These are phyloP conservation scores for Sugiyamaella boreocaroliniensis DNA, from an alignment of 805 yeast species.

Conservation along the genomic window DNA sequence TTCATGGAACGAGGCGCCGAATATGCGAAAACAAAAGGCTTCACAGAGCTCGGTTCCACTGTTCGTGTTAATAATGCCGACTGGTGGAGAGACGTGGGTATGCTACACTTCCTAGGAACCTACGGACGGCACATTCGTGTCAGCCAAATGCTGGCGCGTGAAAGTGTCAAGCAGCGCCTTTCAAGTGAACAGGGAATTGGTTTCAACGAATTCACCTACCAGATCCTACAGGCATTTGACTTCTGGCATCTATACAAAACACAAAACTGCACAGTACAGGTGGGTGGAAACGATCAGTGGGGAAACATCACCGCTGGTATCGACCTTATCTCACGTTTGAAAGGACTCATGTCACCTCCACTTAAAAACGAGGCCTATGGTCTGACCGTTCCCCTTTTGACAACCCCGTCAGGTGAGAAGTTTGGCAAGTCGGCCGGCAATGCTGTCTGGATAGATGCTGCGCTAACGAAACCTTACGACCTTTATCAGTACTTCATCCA, in stretches of 20 bases:
- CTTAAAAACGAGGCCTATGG: slow-evolving; percentile 43
- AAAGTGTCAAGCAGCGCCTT: slow-evolving; percentile 73
- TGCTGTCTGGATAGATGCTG: slow-evolving; percentile 77
- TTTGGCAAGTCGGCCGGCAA: slow-evolving; percentile 97
- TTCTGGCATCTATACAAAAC: slow-evolving; percentile 70
- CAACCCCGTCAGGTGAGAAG: slow-evolving; percentile 84
- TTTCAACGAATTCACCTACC: slow-evolving; percentile 90
- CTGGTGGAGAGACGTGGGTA: slow-evolving; percentile 79
- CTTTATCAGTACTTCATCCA: slow-evolving; percentile 81
- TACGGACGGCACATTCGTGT: slow-evolving; percentile 78
- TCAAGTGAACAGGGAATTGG: slow-evolving; percentile 71
- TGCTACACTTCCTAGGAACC: slow-evolving; percentile 69
- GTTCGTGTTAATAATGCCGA: slow-evolving; percentile 54
- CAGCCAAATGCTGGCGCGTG: slow-evolving; percentile 81
- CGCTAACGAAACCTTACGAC: slow-evolving; percentile 71
- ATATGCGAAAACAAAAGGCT: slow-evolving; percentile 51
- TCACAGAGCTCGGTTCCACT: slow-evolving; percentile 31
- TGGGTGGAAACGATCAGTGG: slow-evolving; percentile 97
- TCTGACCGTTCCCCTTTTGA: slow-evolving; percentile 80
- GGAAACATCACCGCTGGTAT: slow-evolving; percentile 96
- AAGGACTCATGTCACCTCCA: slow-evolving; percentile 12
- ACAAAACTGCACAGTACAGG: slow-evolving; percentile 61
- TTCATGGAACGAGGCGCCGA: slow-evolving; percentile 58
- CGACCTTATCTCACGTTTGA: slow-evolving; percentile 67
- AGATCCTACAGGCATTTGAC: slow-evolving; percentile 87